Percentiles rank a stretch among this genome's conserved stretches.
Evolutionary conservation across 2,329 filamentous ascomycete species (phyloP).

Genomic region (Calonectria honghensis): DNA sequence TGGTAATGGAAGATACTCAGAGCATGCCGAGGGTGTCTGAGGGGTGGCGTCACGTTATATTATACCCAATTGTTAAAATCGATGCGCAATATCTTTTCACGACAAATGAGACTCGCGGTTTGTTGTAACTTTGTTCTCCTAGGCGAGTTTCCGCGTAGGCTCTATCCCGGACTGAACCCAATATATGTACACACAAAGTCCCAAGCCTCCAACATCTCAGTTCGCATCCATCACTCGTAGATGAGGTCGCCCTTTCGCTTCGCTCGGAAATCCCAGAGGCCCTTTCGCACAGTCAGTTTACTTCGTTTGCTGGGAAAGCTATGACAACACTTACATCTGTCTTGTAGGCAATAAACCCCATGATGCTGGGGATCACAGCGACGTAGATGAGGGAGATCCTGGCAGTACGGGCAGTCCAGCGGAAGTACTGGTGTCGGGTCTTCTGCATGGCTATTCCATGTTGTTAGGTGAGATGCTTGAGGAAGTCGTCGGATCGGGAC

Average conservation of each 20-base stretch:
- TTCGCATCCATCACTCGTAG: constrained; percentile 79
- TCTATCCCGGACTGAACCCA: constrained; percentile 55
- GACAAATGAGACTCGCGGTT: constrained; percentile 5
- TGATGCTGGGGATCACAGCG: constrained; percentile 80
- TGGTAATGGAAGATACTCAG: constrained; percentile 50
- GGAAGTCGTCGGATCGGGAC: constrained; percentile 40
- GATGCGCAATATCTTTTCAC: constrained; percentile 40
- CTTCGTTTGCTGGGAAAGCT: constrained; percentile 2
- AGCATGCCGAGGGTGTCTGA: constrained; percentile 1
- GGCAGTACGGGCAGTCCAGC: constrained; percentile 91
- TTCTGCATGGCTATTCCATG: constrained; percentile 81
- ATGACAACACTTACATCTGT: constrained; percentile 86
- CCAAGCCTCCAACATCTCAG: constrained; percentile 37
- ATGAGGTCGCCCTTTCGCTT: constrained; percentile 93
- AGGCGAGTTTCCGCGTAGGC: constrained; percentile 48
- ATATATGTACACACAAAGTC: constrained; percentile 68
- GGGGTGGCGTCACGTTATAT: constrained; percentile 45
- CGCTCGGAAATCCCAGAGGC: constrained; percentile 88
- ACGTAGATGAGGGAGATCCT: constrained; percentile 87
- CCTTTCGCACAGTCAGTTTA: constrained; percentile 71
- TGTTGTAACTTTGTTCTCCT: constrained; percentile 43
- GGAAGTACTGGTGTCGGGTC: constrained; percentile 95
- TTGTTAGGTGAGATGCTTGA: constrained; percentile 49
- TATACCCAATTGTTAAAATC: constrained; percentile 54
- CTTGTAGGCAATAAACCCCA: constrained; percentile 84